Evolutionary conservation across 305 asterid species (phyloP).

Genomic region (Fraxinus floribunda): DNA sequence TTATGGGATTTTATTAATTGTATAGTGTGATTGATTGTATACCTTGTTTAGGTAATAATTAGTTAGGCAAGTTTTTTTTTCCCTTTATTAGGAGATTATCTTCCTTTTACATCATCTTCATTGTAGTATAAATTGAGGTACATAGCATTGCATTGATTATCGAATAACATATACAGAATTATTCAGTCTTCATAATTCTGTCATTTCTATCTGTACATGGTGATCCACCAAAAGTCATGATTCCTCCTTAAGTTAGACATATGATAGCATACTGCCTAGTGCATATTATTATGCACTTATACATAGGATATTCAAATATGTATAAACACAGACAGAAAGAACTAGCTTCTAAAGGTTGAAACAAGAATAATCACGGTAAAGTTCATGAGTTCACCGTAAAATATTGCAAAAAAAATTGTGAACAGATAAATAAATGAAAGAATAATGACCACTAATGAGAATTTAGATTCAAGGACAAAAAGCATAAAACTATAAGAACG

Average conservation of each 20-base stretch:
- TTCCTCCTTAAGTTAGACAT: background rate
- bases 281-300: background rate
- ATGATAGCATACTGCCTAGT: background rate
- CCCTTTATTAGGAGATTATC: no score
- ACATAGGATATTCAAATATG: background rate
- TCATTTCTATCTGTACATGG: no score
- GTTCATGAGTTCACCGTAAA: background rate
- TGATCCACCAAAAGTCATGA: background rate
- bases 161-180: background rate
- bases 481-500: slow-evolving; percentile 15
- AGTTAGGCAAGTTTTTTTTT: no score
- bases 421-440: background rate
- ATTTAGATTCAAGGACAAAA: background rate
- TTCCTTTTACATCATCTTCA: background rate
- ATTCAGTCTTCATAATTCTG: background rate
- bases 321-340: background rate
- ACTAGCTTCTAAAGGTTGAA: background rate
- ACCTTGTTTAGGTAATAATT: no score
- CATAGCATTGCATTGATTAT: background rate
- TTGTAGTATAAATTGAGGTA: background rate
- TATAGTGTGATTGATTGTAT: no score
- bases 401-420: background rate
- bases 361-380: background rate
- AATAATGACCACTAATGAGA: slow-evolving; percentile 11
- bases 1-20: background rate